A percentile compares a stretch with the other conserved stretches of the same genome.
Conservation (phyloP, 257 asterid species). For the Lithospermum erythrorhizon region DNA sequence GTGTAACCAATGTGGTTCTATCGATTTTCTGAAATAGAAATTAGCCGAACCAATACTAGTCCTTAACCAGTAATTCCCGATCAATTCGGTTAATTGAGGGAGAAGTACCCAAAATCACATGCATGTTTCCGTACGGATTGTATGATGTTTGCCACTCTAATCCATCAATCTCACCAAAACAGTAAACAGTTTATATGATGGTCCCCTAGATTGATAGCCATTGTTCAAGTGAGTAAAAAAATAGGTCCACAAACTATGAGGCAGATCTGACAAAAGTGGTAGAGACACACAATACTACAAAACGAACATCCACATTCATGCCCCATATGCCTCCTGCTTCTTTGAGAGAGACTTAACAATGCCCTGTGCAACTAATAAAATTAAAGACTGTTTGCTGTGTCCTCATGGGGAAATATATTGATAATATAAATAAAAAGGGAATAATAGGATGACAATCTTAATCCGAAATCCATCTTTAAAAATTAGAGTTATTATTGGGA, state of each 20-base stretch:
- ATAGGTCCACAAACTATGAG: conserved; percentile 4
- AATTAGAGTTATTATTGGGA: too few relatives aligned
- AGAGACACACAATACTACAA: conserved; percentile 9
- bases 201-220: conserved; percentile 4
- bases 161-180: conserved; percentile 1
- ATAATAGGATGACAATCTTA: too few relatives aligned
- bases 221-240: too few relatives aligned
- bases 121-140: conserved; percentile 8
- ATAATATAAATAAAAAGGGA: too few relatives aligned
- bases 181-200: not conserved
- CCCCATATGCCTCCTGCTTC: conserved; percentile 12
- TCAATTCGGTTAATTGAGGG: too few relatives aligned
- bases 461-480: too few relatives aligned
- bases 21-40: too few relatives aligned
- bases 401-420: not conserved
- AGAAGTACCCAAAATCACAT: too few relatives aligned
- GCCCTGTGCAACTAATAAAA: not conserved
- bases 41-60: too few relatives aligned
- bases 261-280: not conserved
- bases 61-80: too few relatives aligned
- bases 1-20: too few relatives aligned
- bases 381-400: not conserved
- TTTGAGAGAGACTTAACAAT: conserved; percentile 9
- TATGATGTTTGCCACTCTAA: conserved; percentile 10
- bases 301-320: conserved; percentile 15